Evolutionary conservation across 129 eudicot species (phyloP).

Genomic region (Logfia minima): DNA sequence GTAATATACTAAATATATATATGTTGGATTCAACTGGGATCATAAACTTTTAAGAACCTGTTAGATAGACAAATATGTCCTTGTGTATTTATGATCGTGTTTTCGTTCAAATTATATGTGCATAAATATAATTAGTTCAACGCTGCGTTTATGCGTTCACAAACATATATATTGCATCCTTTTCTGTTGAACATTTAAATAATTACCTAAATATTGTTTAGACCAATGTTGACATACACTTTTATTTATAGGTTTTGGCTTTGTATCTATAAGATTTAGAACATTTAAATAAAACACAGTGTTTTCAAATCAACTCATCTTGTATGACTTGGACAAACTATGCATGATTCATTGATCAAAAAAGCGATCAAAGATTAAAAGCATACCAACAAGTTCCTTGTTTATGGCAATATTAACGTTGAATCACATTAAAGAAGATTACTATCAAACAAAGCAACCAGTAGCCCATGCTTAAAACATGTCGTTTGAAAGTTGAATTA

Average conservation of each 20-base stretch:
- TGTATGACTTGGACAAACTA: neutral
- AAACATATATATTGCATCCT: neutral
- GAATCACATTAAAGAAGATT: neutral
- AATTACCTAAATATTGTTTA: too few species aligned
- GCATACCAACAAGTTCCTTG: neutral
- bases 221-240: too few species aligned
- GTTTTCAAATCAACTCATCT: neutral
- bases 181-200: too few species aligned
- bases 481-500: neutral
- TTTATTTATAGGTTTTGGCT: neutral
- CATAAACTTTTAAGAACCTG: neutral
- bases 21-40: constrained; percentile 27
- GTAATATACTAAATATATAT: neutral
- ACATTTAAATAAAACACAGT: neutral
- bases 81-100: neutral
- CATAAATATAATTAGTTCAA: too few species aligned
- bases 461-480: neutral
- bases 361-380: neutral
- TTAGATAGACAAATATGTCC: neutral
- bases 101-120: neutral
- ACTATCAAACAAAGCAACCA: neutral
- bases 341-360: neutral
- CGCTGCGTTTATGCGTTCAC: neutral
- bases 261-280: neutral
- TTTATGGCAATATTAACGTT: neutral